Percentiles rank a stretch among this genome's conserved stretches.
Conservation (phyloP, 2,329 filamentous ascomycete species). For the Colletotrichum higginsianum region DNA sequence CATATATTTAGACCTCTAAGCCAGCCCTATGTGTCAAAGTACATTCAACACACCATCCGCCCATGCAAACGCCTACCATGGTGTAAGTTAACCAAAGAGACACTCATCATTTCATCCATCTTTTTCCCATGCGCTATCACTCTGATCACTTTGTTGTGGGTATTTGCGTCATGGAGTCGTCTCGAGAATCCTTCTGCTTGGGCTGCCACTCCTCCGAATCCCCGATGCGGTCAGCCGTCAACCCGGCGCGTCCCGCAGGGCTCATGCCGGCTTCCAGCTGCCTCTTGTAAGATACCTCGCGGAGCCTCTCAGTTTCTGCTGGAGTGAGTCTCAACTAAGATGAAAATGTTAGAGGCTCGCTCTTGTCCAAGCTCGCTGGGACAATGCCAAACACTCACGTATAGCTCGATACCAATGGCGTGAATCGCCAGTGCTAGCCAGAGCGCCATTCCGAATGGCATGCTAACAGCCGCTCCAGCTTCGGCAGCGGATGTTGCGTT, state of each 20-base stretch:
- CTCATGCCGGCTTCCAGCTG: constrained; percentile 66
- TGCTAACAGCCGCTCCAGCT: constrained; percentile 57
- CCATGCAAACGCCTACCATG: no score
- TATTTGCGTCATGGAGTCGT: constrained; percentile 2
- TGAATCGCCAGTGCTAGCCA: constrained; percentile 54
- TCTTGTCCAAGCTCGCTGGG: rapidly evolving
- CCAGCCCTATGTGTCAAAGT: no score
- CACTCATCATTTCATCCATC: no score
- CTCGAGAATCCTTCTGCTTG: not conserved
- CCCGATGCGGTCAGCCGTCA: constrained; percentile 58
- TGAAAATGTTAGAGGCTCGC: not conserved
- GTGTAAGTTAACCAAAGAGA: no score
- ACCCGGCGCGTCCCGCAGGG: constrained; percentile 60
- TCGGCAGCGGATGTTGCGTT: constrained; percentile 45
- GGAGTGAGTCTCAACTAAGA: constrained; percentile 64
- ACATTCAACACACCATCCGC: no score
- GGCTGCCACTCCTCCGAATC: constrained; percentile 48
- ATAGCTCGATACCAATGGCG: constrained; percentile 41
- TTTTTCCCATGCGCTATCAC: no score
- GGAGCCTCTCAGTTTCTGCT: constrained; percentile 63
- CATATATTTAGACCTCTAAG: no score
- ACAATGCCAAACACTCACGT: constrained; percentile 45
- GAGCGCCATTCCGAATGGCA: constrained; percentile 64
- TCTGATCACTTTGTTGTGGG: not conserved
- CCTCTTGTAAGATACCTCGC: constrained; percentile 66